Conservation (phyloP, 352 stramenopile species). For the Elongisporangium prolatum region DNA sequence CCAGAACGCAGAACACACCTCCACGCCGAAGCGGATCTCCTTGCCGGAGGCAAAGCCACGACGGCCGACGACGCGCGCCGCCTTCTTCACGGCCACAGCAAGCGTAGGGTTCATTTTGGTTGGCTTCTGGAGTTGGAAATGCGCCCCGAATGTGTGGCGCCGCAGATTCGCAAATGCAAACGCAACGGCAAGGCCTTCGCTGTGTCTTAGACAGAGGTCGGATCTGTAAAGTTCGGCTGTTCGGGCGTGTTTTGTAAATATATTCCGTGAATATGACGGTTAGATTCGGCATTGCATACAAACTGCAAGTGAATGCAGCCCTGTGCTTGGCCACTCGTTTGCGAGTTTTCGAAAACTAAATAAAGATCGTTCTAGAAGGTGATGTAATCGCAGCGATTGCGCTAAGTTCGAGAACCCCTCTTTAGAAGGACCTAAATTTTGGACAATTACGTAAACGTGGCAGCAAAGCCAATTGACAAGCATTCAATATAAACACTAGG, state of each 20-base stretch:
- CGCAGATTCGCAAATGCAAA: constrained; percentile 10
- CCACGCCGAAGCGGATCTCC: constrained; percentile 99
- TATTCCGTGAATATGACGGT: background rate
- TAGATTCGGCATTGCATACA: background rate
- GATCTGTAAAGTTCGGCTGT: background rate
- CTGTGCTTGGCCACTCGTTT: background rate
- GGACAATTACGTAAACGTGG: background rate
- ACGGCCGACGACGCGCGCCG: constrained; percentile 34
- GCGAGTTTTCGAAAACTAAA: background rate
- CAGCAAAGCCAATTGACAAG: too few relatives aligned
- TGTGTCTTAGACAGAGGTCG: background rate
- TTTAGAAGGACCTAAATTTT: background rate
- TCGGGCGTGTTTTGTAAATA: background rate
- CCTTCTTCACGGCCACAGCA: constrained; percentile 63
- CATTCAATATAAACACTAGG: background rate
- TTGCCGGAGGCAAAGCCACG: constrained; percentile 91
- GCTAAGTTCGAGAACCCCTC: background rate
- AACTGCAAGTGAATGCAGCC: background rate
- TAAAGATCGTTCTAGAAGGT: background rate
- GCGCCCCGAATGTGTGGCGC: background rate
- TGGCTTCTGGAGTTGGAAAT: background rate
- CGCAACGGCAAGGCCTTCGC: background rate
- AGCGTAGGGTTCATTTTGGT: constrained; percentile 69
- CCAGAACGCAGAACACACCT: constrained; percentile 17
- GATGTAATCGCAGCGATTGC: background rate